Evolutionary conservation across 305 asterid species (phyloP).

Genomic region (Andrographis paniculata): DNA sequence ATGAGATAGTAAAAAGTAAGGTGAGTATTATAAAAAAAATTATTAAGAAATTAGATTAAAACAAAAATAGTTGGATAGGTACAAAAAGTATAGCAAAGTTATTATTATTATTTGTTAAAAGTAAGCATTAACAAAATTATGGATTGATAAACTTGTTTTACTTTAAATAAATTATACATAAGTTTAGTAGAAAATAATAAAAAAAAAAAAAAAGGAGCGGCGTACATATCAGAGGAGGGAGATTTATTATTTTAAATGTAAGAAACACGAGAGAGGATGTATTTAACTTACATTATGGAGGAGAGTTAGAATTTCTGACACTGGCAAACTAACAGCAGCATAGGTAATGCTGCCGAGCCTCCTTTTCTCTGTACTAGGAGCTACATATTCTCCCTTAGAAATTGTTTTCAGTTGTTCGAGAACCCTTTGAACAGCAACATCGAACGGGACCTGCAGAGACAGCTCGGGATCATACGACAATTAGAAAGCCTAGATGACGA

Average conservation of each 20-base stretch:
- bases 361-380: conserved; percentile 59
- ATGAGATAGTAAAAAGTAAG: no score
- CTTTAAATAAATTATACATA: no score
- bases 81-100: no score
- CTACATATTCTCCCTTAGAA: conserved; percentile 65
- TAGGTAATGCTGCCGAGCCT: conserved; percentile 57
- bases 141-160: no score
- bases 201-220: no score
- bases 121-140: neutral
- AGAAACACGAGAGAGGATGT: neutral
- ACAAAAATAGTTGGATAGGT: no score
- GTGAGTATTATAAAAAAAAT: no score
- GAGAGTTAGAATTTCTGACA: conserved; percentile 49
- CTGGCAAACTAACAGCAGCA: conserved; percentile 79
- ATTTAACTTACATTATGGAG: conserved; percentile 46
- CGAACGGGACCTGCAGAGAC: conserved; percentile 66
- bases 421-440: conserved; percentile 51
- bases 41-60: no score
- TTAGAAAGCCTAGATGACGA: conserved; percentile 5
- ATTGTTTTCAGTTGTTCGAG: conserved; percentile 60
- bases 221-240: no score
- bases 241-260: neutral
- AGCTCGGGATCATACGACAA: conserved; percentile 1
- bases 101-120: no score
- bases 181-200: no score